phyloP scores from a whole-genome alignment of 2,329 filamentous ascomycete genomes.

The Calonectria ilicicola region DNA sequence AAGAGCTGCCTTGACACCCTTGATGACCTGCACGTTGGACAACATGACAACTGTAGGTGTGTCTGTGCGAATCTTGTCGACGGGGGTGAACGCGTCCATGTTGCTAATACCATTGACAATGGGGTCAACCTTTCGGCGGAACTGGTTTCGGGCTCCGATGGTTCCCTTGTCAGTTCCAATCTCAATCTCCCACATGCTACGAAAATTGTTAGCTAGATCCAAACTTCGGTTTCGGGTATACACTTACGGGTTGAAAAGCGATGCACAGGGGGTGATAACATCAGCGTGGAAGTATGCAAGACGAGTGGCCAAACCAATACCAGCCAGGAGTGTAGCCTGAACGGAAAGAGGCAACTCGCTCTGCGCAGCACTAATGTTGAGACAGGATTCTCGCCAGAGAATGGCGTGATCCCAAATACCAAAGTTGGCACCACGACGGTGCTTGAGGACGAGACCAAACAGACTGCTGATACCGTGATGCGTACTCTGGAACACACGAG shows the following conservation, averaged over 20 bases:
- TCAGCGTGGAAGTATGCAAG: conserved; percentile 37
- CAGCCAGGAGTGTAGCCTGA: conserved; percentile 32
- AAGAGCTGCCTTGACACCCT: conserved; percentile 34
- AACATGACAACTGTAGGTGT: conserved; percentile 35
- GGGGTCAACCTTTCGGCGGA: conserved; percentile 33
- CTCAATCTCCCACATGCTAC: conserved; percentile 35
- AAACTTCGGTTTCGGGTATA: background rate
- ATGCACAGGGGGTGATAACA: conserved; percentile 36
- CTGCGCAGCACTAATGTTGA: conserved; percentile 34
- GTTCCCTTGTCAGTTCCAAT: conserved; percentile 32
- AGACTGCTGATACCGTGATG: conserved; percentile 35
- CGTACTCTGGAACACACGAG: conserved; percentile 35
- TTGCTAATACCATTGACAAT: conserved; percentile 38
- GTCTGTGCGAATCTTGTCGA: conserved; percentile 32
- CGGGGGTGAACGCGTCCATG: conserved; percentile 32
- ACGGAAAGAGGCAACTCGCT: conserved; percentile 30
- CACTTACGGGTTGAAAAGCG: conserved; percentile 36
- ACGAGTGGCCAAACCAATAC: conserved; percentile 31
- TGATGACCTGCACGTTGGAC: conserved; percentile 36
- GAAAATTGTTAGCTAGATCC: background rate
- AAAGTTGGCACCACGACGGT: conserved; percentile 31
- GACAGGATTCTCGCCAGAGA: conserved; percentile 33
- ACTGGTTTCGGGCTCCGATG: conserved; percentile 28
- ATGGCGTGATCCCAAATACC: conserved; percentile 38
- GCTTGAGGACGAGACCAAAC: conserved; percentile 32